phyloP scores from a whole-genome alignment of 306 rosid species.

The Vigna nakashimae region DNA sequence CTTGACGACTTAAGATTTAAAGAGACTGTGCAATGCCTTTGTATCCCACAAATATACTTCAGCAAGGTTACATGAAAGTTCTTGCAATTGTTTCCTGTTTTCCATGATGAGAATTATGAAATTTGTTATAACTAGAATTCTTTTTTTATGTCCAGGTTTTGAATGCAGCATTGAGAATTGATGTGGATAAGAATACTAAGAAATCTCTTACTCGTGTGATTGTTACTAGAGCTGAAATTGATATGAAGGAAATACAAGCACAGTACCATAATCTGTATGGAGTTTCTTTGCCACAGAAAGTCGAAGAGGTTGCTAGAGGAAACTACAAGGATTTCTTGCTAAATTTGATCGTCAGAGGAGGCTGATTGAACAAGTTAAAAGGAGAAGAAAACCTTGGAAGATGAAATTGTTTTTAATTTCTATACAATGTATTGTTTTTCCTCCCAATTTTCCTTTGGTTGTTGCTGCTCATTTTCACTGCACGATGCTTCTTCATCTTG shows the following conservation, averaged over 20 bases:
- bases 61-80: constrained; percentile 59
- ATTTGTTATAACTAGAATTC: background rate
- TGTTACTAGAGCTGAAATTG: constrained; percentile 78
- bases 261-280: constrained; percentile 63
- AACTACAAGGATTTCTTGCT: constrained; percentile 88
- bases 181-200: constrained; percentile 62
- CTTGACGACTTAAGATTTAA: constrained; percentile 62
- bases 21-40: constrained; percentile 77
- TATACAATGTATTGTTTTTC: constrained; percentile 1
- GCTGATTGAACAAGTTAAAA: constrained; percentile 33
- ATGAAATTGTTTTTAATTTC: constrained; percentile 22
- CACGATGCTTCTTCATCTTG: constrained; percentile 10
- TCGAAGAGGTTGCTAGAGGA: constrained; percentile 72
- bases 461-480: constrained; percentile 31
- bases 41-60: constrained; percentile 70
- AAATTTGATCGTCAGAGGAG: constrained; percentile 65
- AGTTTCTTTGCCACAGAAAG: constrained; percentile 60
- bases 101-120: background rate
- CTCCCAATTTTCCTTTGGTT: background rate
- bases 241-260: constrained; percentile 68
- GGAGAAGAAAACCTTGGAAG: background rate
- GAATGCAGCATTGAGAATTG: constrained; percentile 62
- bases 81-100: background rate
- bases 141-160: constrained; percentile 49
- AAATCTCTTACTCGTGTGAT: constrained; percentile 84